Conservation (phyloP, 495 filamentous ascomycete genomes). For the Penicillium ochrochloron region DNA sequence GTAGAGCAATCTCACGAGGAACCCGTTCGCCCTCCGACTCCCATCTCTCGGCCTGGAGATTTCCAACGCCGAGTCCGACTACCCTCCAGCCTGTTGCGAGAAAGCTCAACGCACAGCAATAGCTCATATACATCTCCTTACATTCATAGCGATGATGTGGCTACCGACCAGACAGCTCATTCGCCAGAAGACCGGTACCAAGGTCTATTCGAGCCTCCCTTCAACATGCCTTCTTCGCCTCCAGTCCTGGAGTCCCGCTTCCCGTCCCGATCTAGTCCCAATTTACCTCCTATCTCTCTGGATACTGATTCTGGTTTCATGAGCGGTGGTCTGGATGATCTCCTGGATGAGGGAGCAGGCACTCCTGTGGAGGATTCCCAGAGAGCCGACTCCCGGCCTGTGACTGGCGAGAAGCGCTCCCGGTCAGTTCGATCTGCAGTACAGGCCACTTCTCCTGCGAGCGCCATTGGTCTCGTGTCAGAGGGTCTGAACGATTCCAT, state of each 20-base stretch:
- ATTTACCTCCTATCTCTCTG: constrained; percentile 65
- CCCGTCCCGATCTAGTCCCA: constrained; percentile 70
- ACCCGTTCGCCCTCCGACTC: constrained; percentile 79
- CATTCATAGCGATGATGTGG: constrained; percentile 44
- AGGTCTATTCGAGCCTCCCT: constrained; percentile 52
- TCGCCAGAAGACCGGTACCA: constrained; percentile 56
- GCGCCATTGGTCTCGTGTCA: constrained; percentile 24
- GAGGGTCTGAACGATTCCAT: constrained; percentile 30
- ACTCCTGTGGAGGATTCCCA: constrained; percentile 41
- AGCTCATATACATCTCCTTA: constrained; percentile 55
- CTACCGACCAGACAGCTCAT: constrained; percentile 37
- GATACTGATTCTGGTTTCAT: constrained; percentile 79
- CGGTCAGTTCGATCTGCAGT: constrained; percentile 47
- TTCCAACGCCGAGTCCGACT: constrained; percentile 39
- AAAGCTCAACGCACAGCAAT: constrained; percentile 45
- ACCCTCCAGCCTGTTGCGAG: constrained; percentile 45
- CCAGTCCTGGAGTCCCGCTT: constrained; percentile 66
- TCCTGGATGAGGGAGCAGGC: constrained; percentile 55
- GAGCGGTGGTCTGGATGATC: constrained; percentile 71
- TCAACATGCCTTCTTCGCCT: constrained; percentile 77
- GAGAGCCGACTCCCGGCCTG: constrained; percentile 40
- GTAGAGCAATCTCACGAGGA: constrained; percentile 68
- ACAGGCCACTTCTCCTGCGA: constrained; percentile 38
- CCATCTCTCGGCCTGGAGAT: constrained; percentile 59
- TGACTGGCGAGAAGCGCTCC: constrained; percentile 47